phyloP scores from a whole-genome alignment of 2,329 filamentous ascomycete species.

The Tolypocladium pustulatum region DNA sequence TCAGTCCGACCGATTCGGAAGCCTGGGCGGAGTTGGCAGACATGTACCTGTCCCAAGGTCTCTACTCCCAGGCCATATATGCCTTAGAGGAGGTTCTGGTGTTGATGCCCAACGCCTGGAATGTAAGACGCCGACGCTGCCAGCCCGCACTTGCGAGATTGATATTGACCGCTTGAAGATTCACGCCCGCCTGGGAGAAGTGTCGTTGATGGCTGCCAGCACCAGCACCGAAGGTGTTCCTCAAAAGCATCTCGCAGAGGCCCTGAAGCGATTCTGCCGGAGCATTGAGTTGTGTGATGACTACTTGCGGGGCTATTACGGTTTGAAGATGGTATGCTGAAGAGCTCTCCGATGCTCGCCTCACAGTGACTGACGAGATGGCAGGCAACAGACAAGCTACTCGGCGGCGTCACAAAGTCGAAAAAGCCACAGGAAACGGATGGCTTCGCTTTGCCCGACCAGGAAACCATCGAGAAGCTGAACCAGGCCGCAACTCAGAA shows the following conservation, averaged over 20 bases:
- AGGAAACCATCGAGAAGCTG: slow-evolving; percentile 52
- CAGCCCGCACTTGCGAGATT: not conserved
- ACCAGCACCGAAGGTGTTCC: slow-evolving; percentile 28
- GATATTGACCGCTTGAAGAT: slow-evolving; percentile 43
- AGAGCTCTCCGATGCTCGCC: not conserved
- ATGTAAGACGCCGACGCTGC: slow-evolving; percentile 45
- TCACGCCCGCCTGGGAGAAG: slow-evolving; percentile 77
- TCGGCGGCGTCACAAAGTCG: slow-evolving; percentile 30
- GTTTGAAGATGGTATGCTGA: slow-evolving; percentile 62
- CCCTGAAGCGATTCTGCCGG: slow-evolving; percentile 76
- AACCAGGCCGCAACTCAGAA: slow-evolving; percentile 65
- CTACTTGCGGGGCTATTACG: slow-evolving; percentile 87
- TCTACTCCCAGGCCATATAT: slow-evolving; percentile 76
- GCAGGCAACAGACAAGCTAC: slow-evolving; percentile 39
- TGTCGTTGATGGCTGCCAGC: slow-evolving; percentile 60
- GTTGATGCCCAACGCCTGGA: slow-evolving; percentile 87
- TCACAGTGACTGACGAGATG: not conserved
- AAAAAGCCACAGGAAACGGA: slow-evolving; percentile 37
- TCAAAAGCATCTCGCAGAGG: slow-evolving; percentile 53
- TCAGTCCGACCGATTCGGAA: slow-evolving; percentile 82
- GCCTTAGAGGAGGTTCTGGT: slow-evolving; percentile 85
- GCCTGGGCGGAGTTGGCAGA: slow-evolving; percentile 88
- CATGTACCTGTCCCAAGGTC: slow-evolving; percentile 68
- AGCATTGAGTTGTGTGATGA: slow-evolving; percentile 90
- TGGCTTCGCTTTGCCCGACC: slow-evolving; percentile 42